phyloP scores from a whole-genome alignment of 2,329 filamentous ascomycete species.

The Botrytis pseudocinerea region DNA sequence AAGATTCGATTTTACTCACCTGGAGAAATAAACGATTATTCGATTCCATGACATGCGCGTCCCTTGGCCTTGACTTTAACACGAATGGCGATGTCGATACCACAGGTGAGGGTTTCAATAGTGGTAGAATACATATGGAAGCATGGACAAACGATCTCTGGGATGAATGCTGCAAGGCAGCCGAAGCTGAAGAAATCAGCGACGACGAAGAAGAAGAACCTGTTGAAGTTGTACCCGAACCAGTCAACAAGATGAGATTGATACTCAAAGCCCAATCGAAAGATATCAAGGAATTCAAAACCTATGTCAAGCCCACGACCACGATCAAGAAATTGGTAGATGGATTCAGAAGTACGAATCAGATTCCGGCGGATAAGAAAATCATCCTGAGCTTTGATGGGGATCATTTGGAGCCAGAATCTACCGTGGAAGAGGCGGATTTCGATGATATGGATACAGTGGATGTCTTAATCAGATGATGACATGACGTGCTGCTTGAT shows the following conservation, averaged over 20 bases:
- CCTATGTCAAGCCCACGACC: slow-evolving; percentile 56
- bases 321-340: slow-evolving; percentile 61
- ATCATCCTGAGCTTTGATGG: slow-evolving; percentile 74
- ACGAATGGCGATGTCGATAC: slow-evolving; percentile 36
- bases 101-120: slow-evolving; percentile 47
- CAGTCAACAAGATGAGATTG: slow-evolving; percentile 48
- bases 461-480: slow-evolving; percentile 56
- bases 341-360: slow-evolving; percentile 58
- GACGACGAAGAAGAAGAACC: slow-evolving; percentile 31
- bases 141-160: slow-evolving; percentile 71
- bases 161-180: slow-evolving; percentile 38
- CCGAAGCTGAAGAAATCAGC: slow-evolving; percentile 27
- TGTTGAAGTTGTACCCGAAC: slow-evolving; percentile 28
- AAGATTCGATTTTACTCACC: slow-evolving; percentile 68
- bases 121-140: slow-evolving; percentile 68
- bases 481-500: neutral
- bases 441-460: slow-evolving; percentile 74
- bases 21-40: slow-evolving; percentile 75
- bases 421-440: slow-evolving; percentile 64
- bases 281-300: slow-evolving; percentile 51
- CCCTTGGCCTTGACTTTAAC: slow-evolving; percentile 60
- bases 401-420: slow-evolving; percentile 62
- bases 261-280: slow-evolving; percentile 52
- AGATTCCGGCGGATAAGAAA: slow-evolving; percentile 52
- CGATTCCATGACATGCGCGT: slow-evolving; percentile 70